phyloP scores from a whole-genome alignment of 2,329 filamentous ascomycete genomes.

The Aphanocladium album region DNA sequence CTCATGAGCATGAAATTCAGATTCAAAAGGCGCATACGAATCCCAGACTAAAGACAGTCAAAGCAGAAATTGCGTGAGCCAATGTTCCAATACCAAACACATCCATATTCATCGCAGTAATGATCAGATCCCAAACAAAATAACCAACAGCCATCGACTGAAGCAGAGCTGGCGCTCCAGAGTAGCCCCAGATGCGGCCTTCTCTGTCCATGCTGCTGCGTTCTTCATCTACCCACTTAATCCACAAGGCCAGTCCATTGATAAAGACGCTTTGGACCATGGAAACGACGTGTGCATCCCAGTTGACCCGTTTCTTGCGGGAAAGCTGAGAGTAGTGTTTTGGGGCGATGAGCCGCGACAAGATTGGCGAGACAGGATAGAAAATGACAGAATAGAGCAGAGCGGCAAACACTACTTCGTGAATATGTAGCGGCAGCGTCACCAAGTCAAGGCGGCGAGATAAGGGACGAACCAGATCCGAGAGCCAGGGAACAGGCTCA shows the following conservation, averaged over 20 bases:
- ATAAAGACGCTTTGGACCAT: conserved; percentile 71
- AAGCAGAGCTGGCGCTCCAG: conserved; percentile 64
- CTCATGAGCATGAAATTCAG: conserved; percentile 10
- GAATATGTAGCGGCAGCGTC: conserved; percentile 69
- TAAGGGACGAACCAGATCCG: conserved; percentile 55
- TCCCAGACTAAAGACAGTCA: conserved; percentile 70
- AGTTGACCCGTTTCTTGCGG: conserved; percentile 64
- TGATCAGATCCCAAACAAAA: conserved; percentile 75
- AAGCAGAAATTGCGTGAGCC: conserved; percentile 69
- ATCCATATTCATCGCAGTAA: conserved; percentile 62
- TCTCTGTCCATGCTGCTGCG: conserved; percentile 60
- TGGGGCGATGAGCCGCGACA: conserved; percentile 60
- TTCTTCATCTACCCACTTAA: conserved; percentile 65
- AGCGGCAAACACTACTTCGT: conserved; percentile 66
- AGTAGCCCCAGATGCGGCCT: conserved; percentile 73
- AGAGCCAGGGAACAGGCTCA: conserved; percentile 53
- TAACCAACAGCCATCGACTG: conserved; percentile 75
- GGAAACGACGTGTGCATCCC: conserved; percentile 84
- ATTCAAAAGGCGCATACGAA: conserved; percentile 61
- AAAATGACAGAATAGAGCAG: conserved; percentile 65
- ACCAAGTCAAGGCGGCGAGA: conserved; percentile 57
- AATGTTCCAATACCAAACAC: conserved; percentile 74
- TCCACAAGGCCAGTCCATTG: conserved; percentile 67
- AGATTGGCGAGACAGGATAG: conserved; percentile 58
- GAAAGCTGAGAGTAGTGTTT: conserved; percentile 58